Percentiles rank a stretch among this genome's conserved stretches.
phyloP scores from a whole-genome alignment of 75 land plant genomes.

The Azolla pinnata region DNA sequence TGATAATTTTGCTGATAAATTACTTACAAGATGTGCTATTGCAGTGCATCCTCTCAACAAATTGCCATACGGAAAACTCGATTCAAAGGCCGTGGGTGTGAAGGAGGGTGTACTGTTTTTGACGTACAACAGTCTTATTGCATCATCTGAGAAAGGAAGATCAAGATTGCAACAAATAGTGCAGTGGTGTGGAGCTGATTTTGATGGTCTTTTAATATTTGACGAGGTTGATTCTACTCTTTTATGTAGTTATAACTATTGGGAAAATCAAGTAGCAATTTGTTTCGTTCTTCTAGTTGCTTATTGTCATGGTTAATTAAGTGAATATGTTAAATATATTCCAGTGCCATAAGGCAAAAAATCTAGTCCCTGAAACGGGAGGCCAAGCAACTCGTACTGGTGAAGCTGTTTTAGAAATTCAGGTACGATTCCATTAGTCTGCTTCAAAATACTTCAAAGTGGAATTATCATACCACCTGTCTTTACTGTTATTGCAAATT shows the following conservation, averaged over 20 bases:
- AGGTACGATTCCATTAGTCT: conserved; percentile 31
- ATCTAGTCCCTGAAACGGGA: conserved; percentile 87
- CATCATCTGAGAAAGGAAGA: conserved; percentile 92
- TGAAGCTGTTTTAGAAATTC: conserved; percentile 90
- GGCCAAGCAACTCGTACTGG: conserved; percentile 88
- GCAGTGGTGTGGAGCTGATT: conserved; percentile 89
- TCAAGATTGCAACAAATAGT: conserved; percentile 86
- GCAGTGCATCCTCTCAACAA: conserved; percentile 94
- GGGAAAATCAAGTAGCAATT: no score
- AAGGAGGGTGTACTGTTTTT: conserved; percentile 83
- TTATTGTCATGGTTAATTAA: no score
- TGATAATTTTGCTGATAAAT: no score
- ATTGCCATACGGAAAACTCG: conserved; percentile 89
- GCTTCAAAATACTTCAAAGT: background rate
- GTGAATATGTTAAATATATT: conserved; percentile 11
- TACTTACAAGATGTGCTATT: conserved; percentile 3
- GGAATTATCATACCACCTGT: no score
- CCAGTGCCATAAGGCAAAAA: conserved; percentile 98
- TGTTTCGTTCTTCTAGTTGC: no score
- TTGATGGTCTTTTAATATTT: conserved; percentile 86
- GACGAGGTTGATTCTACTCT: conserved; percentile 61
- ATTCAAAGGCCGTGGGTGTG: conserved; percentile 79
- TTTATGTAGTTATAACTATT: background rate
- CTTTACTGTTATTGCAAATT: background rate
- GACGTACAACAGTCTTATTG: conserved; percentile 92